Conservation (phyloP, 2,329 filamentous ascomycete species). For the Penicillium griseofulvum region DNA sequence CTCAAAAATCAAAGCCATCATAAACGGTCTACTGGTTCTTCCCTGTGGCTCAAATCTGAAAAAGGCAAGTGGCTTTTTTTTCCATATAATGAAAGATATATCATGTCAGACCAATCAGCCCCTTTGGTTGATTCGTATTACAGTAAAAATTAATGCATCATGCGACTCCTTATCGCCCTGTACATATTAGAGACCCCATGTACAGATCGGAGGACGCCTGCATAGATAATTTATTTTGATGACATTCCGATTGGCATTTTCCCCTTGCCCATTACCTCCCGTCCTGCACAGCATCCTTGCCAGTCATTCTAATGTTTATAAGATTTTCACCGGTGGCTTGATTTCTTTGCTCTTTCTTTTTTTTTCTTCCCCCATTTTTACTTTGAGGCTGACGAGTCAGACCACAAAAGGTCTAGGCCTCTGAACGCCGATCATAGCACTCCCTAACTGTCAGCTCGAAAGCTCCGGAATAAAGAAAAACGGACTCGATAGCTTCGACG, state of each 20-base stretch:
- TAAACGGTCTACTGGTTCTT: not conserved
- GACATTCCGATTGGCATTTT: conserved; percentile 10
- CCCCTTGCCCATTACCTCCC: conserved; percentile 9
- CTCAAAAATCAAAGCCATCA: not conserved
- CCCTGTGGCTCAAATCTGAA: not conserved
- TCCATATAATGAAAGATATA: not conserved
- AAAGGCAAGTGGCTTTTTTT: conserved; percentile 3
- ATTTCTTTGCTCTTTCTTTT: conserved; percentile 6
- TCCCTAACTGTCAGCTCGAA: conserved; percentile 10
- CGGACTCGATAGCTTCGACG: conserved; percentile 17
- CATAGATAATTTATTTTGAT: conserved; percentile 4
- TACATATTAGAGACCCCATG: not conserved
- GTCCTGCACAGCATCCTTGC: conserved; percentile 8
- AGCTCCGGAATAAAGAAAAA: conserved; percentile 9
- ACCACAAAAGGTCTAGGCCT: conserved; percentile 2
- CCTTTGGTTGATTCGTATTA: conserved; percentile 1
- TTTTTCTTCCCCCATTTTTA: not conserved
- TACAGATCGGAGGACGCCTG: conserved; percentile 6
- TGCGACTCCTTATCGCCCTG: conserved; percentile 9
- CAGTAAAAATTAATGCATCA: conserved; percentile 5
- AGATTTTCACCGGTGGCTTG: not conserved
- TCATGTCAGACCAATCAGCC: conserved; percentile 12
- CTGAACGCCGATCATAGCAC: not conserved
- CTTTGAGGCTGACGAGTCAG: conserved; percentile 7
- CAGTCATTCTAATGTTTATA: not conserved